phyloP scores from a whole-genome alignment of 352 stramenopile genomes.

The Pythium rishiriense region DNA sequence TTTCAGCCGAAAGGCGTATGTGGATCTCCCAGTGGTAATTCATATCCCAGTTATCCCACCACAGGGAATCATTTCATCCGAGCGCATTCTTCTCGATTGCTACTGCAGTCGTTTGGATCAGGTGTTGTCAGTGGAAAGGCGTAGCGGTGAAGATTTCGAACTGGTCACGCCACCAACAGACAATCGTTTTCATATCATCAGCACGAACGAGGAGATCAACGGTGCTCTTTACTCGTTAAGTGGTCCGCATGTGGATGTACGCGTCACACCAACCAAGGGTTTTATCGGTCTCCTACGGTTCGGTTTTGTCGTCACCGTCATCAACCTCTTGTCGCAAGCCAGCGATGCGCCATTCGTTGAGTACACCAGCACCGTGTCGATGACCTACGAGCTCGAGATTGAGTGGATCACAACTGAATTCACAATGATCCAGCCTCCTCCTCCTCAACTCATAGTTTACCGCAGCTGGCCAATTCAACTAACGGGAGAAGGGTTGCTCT shows the following conservation, averaged over 20 bases:
- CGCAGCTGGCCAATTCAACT: conserved; percentile 18
- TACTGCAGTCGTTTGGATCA: conserved; percentile 11
- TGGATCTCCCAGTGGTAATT: conserved; percentile 15
- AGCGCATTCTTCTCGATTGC: conserved; percentile 11
- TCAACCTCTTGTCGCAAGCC: background rate
- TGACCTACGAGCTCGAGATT: conserved; percentile 14
- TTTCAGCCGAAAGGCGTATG: conserved; percentile 33
- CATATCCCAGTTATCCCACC: conserved; percentile 28
- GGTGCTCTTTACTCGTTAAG: background rate
- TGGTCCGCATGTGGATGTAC: conserved; percentile 14
- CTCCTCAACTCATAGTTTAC: conserved; percentile 14
- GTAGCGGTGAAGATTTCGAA: conserved; percentile 2
- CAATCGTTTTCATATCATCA: background rate
- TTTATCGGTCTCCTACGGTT: conserved; percentile 10
- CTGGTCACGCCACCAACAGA: background rate
- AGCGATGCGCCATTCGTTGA: background rate
- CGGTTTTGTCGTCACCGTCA: conserved; percentile 5
- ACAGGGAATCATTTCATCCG: background rate
- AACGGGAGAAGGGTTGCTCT: conserved; percentile 8
- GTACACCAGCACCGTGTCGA: conserved; percentile 5
- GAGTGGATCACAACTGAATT: conserved; percentile 27
- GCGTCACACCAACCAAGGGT: conserved; percentile 9
- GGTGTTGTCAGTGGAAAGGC: conserved; percentile 13
- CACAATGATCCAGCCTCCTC: conserved; percentile 7
- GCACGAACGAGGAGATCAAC: background rate